phyloP scores from a whole-genome alignment of 2,329 filamentous ascomycete genomes.

The Colletotrichum somersetense region DNA sequence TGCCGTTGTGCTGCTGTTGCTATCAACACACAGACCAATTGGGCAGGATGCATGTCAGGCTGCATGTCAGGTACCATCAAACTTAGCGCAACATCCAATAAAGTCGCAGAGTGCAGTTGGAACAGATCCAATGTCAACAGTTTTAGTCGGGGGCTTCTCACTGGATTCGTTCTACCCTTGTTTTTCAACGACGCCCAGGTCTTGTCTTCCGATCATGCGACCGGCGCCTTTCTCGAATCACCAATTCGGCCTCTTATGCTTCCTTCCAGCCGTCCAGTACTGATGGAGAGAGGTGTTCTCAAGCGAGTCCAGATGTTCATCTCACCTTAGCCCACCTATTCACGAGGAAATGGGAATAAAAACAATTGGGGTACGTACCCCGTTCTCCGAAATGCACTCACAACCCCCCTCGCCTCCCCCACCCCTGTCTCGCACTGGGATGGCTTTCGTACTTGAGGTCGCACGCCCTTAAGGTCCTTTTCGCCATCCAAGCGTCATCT shows the following conservation, averaged over 20 bases:
- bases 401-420: not conserved
- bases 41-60: slow-evolving; percentile 13
- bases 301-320: not conserved
- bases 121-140: not conserved
- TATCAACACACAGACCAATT: not conserved
- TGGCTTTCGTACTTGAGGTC: slow-evolving; percentile 29
- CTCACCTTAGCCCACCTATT: not conserved
- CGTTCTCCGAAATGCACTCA: not conserved
- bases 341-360: slow-evolving; percentile 14
- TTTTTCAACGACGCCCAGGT: not conserved
- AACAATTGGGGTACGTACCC: slow-evolving; percentile 14
- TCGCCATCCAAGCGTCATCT: slow-evolving; percentile 32
- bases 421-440: slow-evolving; percentile 36
- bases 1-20: not conserved
- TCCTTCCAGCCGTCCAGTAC: not conserved
- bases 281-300: not conserved
- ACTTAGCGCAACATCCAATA: slow-evolving; percentile 1
- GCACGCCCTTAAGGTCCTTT: slow-evolving; percentile 9
- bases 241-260: not conserved
- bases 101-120: slow-evolving; percentile 3
- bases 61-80: slow-evolving; percentile 16
- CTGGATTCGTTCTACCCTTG: not conserved
- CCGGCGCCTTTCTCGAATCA: not conserved
- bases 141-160: not conserved
- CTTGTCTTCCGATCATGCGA: not conserved